Conservation (phyloP, 352 stramenopile genomes). For the Globisporangium emineosum region DNA sequence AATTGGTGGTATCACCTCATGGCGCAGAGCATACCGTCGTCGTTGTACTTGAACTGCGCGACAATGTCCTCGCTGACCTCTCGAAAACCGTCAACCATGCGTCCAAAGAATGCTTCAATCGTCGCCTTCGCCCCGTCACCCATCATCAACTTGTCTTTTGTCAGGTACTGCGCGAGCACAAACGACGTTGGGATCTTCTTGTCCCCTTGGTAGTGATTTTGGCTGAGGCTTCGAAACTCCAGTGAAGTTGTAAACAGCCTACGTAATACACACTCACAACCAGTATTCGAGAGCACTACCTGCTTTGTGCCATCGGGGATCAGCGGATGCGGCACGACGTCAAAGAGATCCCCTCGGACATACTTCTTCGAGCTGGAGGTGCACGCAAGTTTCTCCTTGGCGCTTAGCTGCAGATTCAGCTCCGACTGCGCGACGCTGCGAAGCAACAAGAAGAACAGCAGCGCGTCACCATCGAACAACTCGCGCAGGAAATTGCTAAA, state of each 20-base stretch:
- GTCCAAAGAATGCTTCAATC: conserved; percentile 46
- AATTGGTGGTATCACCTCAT: neutral
- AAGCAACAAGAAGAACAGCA: conserved; percentile 63
- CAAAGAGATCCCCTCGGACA: conserved; percentile 26
- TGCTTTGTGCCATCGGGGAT: conserved; percentile 61
- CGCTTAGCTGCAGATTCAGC: conserved; percentile 50
- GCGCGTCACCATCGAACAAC: conserved; percentile 56
- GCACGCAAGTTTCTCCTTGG: conserved; percentile 60
- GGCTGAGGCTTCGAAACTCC: conserved; percentile 2
- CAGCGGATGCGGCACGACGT: conserved; percentile 36
- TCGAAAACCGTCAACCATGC: conserved; percentile 44
- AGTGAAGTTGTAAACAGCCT: conserved; percentile 32
- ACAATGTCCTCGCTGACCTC: conserved; percentile 68
- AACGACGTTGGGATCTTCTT: conserved; percentile 14
- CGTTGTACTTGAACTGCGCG: conserved; percentile 79
- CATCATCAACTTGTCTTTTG: conserved; percentile 22
- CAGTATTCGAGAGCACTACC: conserved; percentile 35
- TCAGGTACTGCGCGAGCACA: conserved; percentile 41
- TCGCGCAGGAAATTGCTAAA: conserved; percentile 72
- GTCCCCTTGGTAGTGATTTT: too few species aligned
- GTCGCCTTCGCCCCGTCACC: neutral
- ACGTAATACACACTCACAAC: conserved; percentile 44
- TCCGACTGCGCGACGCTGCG: conserved; percentile 40
- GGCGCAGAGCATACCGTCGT: conserved; percentile 43
- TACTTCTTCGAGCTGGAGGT: conserved; percentile 52